Percentiles rank a stretch among this genome's conserved stretches.
These are phyloP conservation scores for Vachellia collinsii DNA, from an alignment of 306 rosid species.

Conservation along the genomic window DNA sequence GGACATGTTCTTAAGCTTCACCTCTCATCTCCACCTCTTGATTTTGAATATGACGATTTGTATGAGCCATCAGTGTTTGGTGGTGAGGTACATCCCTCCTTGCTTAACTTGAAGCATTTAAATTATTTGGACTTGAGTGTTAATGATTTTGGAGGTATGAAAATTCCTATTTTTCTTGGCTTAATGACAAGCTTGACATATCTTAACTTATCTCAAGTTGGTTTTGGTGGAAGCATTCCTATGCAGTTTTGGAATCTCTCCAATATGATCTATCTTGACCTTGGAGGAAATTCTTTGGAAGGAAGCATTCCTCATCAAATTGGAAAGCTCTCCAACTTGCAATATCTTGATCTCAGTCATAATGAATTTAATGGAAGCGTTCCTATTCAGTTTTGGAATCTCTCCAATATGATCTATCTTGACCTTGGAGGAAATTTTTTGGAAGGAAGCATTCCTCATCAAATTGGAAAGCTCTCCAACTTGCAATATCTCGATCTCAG, in stretches of 20 bases:
- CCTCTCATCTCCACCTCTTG: not conserved
- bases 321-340: no score
- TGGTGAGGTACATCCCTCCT: not conserved
- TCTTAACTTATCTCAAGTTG: not conserved
- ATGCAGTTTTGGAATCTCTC: no score
- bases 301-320: not conserved
- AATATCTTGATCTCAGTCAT: not conserved
- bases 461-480: not conserved
- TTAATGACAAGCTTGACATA: no score
- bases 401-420: slow-evolving; percentile 5
- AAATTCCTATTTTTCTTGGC: not conserved
- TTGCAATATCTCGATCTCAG: not conserved
- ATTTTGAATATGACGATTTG: no score
- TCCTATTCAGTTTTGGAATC: accelerated
- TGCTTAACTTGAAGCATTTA: slow-evolving; percentile 32
- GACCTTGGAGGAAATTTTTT: slow-evolving; percentile 26
- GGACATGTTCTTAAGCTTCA: no score
- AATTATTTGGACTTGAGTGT: not conserved
- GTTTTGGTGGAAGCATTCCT: not conserved
- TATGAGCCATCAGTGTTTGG: not conserved
- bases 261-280: no score
- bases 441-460: slow-evolving; percentile 33
- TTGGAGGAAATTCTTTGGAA: no score
- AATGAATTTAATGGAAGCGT: not conserved
- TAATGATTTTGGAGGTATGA: not conserved